phyloP scores from a whole-genome alignment of 2,329 filamentous ascomycete species.

The Neocatenulostroma microsporum region DNA sequence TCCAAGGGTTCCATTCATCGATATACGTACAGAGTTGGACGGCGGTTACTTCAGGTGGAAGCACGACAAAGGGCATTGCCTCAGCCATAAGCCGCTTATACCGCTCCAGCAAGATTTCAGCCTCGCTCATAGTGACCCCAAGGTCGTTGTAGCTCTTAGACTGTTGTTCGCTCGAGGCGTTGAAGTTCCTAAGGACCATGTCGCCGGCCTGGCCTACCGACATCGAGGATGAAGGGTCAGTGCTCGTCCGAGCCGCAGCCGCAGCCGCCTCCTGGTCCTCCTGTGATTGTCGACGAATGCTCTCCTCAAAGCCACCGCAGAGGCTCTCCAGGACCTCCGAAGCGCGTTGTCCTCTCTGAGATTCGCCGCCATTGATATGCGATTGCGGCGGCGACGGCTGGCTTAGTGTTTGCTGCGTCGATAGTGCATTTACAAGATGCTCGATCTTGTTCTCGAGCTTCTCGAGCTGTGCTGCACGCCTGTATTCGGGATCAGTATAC shows the following conservation, averaged over 20 bases:
- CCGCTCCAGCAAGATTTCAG: constrained; percentile 21
- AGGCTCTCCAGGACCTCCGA: constrained; percentile 1
- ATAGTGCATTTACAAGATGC: constrained; percentile 26
- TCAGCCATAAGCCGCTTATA: constrained; percentile 22
- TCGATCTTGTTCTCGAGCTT: constrained; percentile 29
- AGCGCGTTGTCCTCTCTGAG: not conserved
- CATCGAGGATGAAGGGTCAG: not conserved
- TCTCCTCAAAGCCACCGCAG: not conserved
- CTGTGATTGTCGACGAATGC: not conserved
- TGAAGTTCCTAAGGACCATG: not conserved
- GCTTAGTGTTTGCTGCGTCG: constrained; percentile 13
- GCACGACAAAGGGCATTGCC: constrained; percentile 21
- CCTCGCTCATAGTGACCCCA: constrained; percentile 18
- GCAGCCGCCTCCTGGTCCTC: no score
- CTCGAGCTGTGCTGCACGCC: constrained; percentile 27
- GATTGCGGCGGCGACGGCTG: constrained; percentile 20
- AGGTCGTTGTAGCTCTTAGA: constrained; percentile 1
- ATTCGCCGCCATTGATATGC: not conserved
- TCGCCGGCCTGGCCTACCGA: not conserved
- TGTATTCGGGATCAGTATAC: constrained; percentile 10
- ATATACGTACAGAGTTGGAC: constrained; percentile 17
- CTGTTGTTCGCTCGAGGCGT: not conserved
- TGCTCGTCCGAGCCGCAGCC: not conserved
- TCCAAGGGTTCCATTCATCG: no score
- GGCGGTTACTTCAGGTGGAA: constrained; percentile 16